Evolutionary conservation across 1,284 basidiomycete species (phyloP).

Genomic region (Sanguinoderma infundibulare): DNA sequence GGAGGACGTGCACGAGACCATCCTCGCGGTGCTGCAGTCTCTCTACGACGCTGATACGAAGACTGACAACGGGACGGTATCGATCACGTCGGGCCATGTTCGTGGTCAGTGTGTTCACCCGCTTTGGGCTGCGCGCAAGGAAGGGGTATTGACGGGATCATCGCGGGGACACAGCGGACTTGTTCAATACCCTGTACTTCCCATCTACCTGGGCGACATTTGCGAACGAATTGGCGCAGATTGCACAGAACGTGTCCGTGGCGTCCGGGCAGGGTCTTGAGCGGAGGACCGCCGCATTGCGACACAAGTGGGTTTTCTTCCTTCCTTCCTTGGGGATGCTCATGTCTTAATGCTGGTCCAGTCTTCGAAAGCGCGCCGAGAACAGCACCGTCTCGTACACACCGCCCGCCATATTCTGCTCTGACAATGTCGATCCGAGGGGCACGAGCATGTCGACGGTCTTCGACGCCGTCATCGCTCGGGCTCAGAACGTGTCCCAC

Average conservation of each 20-base stretch:
- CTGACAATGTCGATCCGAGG: constrained; percentile 17
- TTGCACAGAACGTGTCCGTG: no score
- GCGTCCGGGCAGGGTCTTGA: no score
- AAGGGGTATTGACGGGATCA: background rate
- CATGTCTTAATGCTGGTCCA: background rate
- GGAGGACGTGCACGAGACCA: constrained; percentile 11
- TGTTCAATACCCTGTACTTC: background rate
- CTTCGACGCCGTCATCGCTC: constrained; percentile 22
- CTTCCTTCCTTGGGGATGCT: no score
- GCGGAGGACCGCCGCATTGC: no score
- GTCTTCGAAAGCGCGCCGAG: background rate
- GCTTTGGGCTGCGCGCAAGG: no score
- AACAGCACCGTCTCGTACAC: constrained; percentile 10
- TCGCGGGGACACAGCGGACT: background rate
- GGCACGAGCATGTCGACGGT: constrained; percentile 16
- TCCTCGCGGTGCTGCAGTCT: constrained; percentile 8
- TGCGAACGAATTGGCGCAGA: background rate
- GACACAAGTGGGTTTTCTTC: no score
- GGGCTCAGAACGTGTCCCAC: constrained; percentile 19
- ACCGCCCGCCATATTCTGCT: constrained; percentile 18
- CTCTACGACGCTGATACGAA: no score
- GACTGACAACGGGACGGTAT: background rate
- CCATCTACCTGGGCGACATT: background rate
- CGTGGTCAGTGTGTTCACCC: constrained; percentile 3
- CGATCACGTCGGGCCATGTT: constrained; percentile 13